phyloP scores from a whole-genome alignment of 495 filamentous ascomycete species.

The Hypoxylon crocopeplum region DNA sequence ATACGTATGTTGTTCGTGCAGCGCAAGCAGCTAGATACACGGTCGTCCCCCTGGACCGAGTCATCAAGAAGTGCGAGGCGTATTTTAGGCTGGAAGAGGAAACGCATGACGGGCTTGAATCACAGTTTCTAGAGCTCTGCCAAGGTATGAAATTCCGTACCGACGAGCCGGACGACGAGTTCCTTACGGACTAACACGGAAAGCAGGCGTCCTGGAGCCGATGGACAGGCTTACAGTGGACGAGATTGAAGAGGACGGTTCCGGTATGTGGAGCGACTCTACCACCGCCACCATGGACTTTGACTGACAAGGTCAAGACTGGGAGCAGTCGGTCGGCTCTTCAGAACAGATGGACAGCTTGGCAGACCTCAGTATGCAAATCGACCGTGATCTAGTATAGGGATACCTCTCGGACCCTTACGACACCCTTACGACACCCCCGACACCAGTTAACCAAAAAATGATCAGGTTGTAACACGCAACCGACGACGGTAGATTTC shows the following conservation, averaged over 20 bases:
- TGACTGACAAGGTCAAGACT: slow-evolving; percentile 50
- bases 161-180: neutral
- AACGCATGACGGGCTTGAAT: slow-evolving; percentile 41
- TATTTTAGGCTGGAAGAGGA: slow-evolving; percentile 51
- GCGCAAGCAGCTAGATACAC: slow-evolving; percentile 50
- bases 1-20: slow-evolving; percentile 49
- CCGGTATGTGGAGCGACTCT: slow-evolving; percentile 59
- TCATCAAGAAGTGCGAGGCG: slow-evolving; percentile 50
- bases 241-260: slow-evolving; percentile 62
- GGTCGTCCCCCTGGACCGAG: slow-evolving; percentile 47
- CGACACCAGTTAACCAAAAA: neutral
- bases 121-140: slow-evolving; percentile 47
- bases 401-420: too few relatives aligned
- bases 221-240: slow-evolving; percentile 54
- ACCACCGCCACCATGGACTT: slow-evolving; percentile 47
- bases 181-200: slow-evolving; percentile 21
- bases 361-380: slow-evolving; percentile 46
- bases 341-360: slow-evolving; percentile 50
- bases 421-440: neutral
- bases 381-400: slow-evolving; percentile 24
- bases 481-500: slow-evolving; percentile 2
- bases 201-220: slow-evolving; percentile 50
- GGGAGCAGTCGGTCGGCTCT: slow-evolving; percentile 52
- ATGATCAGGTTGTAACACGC: slow-evolving; percentile 5
- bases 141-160: slow-evolving; percentile 46